These are phyloP conservation scores for Berkeleyomyces basicola DNA, from an alignment of 2,329 filamentous ascomycete genomes.

Conservation along the genomic window DNA sequence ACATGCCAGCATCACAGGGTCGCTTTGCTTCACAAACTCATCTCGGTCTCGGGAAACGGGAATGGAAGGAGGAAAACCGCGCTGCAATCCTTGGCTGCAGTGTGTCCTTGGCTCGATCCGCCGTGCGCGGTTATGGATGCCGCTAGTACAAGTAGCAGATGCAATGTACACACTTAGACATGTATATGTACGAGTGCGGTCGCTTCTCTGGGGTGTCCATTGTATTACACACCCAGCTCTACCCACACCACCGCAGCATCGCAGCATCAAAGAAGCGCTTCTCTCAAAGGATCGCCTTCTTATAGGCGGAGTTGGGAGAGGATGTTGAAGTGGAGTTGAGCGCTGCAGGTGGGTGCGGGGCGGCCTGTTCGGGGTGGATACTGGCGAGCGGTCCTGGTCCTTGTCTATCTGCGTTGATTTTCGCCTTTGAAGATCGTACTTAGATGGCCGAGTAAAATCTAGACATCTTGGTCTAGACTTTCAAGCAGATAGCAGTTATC, in stretches of 20 bases:
- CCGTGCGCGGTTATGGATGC: neutral
- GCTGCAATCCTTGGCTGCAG: neutral
- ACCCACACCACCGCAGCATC: neutral
- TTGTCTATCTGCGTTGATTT: neutral
- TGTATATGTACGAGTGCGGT: neutral
- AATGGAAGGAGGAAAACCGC: neutral
- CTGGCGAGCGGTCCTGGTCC: neutral
- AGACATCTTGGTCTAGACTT: neutral
- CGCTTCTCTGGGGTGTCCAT: neutral
- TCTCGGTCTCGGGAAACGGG: neutral
- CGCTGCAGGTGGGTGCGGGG: neutral
- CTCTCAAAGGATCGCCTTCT: neutral
- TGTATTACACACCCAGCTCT: neutral
- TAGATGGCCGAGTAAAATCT: neutral
- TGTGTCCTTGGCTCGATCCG: neutral
- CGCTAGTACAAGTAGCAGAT: neutral
- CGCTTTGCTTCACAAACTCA: neutral
- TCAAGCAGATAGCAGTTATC: too few species aligned
- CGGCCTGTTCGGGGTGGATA: neutral
- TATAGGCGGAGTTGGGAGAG: neutral
- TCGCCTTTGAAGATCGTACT: neutral
- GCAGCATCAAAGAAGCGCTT: neutral
- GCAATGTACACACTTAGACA: neutral
- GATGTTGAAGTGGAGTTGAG: neutral
- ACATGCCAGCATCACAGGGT: neutral